Evolutionary conservation across 1,139 yeast genomes (phyloP).

Genomic region (Spencermartinsiella ligniputridi): DNA sequence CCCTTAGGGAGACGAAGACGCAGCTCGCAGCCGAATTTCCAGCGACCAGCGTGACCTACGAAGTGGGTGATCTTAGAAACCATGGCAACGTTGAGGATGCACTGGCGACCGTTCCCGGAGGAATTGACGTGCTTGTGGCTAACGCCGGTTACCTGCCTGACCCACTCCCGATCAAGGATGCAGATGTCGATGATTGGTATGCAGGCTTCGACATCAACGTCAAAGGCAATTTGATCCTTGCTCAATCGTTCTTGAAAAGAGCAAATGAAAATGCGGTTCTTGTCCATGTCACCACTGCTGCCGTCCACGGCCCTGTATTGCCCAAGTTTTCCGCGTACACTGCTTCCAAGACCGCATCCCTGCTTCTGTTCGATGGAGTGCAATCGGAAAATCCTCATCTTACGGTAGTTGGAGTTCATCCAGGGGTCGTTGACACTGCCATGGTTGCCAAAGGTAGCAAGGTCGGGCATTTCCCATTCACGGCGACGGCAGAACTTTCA

Average conservation of each 20-base stretch:
- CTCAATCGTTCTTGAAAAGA: background rate
- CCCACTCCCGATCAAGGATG: background rate
- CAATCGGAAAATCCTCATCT: background rate
- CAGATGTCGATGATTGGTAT: background rate
- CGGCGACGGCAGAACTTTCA: too few species aligned
- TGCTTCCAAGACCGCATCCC: background rate
- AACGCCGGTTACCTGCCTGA: background rate
- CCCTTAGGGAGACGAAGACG: background rate
- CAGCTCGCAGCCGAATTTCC: background rate
- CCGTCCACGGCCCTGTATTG: background rate
- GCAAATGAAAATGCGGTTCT: background rate
- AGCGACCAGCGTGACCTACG: background rate
- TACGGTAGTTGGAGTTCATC: background rate
- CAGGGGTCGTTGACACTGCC: background rate
- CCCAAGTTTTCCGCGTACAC: background rate
- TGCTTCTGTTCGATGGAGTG: background rate
- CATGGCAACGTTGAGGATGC: background rate
- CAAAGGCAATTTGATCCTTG: background rate
- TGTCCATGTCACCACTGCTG: background rate
- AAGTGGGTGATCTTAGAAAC: background rate
- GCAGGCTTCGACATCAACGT: background rate
- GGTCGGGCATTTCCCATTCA: too few species aligned
- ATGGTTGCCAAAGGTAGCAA: too few species aligned
- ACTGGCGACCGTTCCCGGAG: background rate
- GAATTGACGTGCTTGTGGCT: background rate